Percentiles rank a stretch among this genome's conserved stretches.
These are phyloP conservation scores for Peniophora sp. DNA, from an alignment of 1,284 basidiomycete species.

Conservation along the genomic window DNA sequence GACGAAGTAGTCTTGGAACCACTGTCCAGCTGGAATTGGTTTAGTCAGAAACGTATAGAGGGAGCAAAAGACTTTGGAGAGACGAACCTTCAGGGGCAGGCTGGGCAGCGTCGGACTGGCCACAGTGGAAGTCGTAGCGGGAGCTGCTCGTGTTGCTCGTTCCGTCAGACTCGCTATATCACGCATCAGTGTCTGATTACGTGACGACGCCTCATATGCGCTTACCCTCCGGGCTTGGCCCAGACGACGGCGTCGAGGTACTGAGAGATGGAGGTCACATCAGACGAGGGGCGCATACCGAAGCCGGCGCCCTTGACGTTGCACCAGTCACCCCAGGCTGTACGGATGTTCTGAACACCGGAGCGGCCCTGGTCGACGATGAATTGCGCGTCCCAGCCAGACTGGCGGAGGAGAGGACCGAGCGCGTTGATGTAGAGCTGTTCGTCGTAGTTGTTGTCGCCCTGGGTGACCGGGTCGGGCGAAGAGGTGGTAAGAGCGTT, in stretches of 20 bases:
- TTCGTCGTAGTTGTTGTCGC: slow-evolving; percentile 56
- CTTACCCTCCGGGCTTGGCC: slow-evolving; percentile 48
- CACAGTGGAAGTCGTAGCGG: slow-evolving; percentile 50
- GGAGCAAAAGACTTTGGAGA: too few relatives aligned
- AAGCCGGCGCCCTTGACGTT: slow-evolving; percentile 59
- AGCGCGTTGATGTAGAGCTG: slow-evolving; percentile 52
- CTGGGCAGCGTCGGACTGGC: slow-evolving; percentile 40
- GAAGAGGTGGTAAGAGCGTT: slow-evolving; percentile 43
- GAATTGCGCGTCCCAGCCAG: slow-evolving; percentile 53
- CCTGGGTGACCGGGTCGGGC: slow-evolving; percentile 53
- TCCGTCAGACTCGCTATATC: slow-evolving; percentile 50
- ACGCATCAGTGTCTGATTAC: too few relatives aligned
- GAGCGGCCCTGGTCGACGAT: slow-evolving; percentile 60
- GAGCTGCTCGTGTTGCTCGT: slow-evolving; percentile 50
- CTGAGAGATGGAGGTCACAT: slow-evolving; percentile 35
- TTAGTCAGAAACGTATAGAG: slow-evolving; percentile 30
- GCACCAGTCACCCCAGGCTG: slow-evolving; percentile 49
- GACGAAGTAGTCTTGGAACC: slow-evolving; percentile 59
- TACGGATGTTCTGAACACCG: slow-evolving; percentile 52
- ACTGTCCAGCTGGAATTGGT: slow-evolving; percentile 55
- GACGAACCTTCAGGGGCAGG: slow-evolving; percentile 57
- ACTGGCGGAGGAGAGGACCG: slow-evolving; percentile 33
- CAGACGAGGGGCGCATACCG: slow-evolving; percentile 49
- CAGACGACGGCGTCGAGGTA: slow-evolving; percentile 58
- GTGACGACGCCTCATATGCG: too few relatives aligned